Base-by-base conservation (phyloP, 768 basidiomycete genomes). In the Pleurotus tuoliensis region DNA sequence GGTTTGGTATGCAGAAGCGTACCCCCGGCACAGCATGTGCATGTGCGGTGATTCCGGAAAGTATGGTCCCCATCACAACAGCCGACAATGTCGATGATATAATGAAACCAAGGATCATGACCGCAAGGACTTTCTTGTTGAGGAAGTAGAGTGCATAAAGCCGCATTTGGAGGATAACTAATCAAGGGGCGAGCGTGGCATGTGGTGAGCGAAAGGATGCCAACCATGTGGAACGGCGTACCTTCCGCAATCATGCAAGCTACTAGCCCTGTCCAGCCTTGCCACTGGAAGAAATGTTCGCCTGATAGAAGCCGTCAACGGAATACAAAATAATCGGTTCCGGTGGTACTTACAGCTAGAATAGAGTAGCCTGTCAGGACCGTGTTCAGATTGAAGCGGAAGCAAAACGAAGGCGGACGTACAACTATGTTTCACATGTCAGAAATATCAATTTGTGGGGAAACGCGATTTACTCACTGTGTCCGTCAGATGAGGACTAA, bases 101-200 rank as follows among this genome's bases (percentile, higher is more conserved):
- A 9, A 81, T 52, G 60, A 80, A 84, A 12, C 68, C 68, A 16
- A 62, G 50, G 4, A 70, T 65, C 78, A 82, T 82, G 16, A 80
- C 54, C 3, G 66, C 66, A 3, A 87, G 73, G 15, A 86, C 64
- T 52, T 69, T 76, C 61, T 78, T 81, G 67, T 82, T 73, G 20
- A 81, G 63, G 48, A 76, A 77, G 64, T 83, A 85, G 59, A 86
- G 68, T 1, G 83, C 84, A 65, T 83, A 84, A n/a, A 86, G 65
- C 25, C 84, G 80, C 68, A 83, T 78, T 68, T 83, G 83, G 13
- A 85, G 72, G 58, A 84, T 83, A 40, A 79, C 83, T 84, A 43
- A 55, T 46, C 12, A 52, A 51, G 47, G 47, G 43, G 37, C 50
- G 12, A 25, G 15, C 57, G 25, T 22, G 40, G 8, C 22, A 9